Conservation (phyloP, 352 stramenopile species). For the Globisporangium alternatum region DNA sequence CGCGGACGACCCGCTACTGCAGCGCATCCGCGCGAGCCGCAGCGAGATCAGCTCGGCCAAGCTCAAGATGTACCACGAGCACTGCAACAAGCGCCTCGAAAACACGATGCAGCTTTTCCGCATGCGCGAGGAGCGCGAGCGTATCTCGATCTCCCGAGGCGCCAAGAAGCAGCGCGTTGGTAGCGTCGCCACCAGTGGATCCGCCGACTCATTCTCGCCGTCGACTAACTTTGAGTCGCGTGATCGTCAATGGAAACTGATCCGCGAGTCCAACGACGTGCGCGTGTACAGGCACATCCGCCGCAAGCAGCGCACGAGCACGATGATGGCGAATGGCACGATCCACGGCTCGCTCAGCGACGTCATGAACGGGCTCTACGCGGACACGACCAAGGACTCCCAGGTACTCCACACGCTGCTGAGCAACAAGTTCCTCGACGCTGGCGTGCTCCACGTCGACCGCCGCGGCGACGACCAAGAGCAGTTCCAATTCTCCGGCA, state of each 20-base stretch:
- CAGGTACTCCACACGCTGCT: conserved; percentile 62
- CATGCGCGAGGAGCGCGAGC: conserved; percentile 43
- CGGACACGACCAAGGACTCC: conserved; percentile 64
- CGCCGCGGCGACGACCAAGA: conserved; percentile 49
- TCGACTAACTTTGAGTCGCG: conserved; percentile 11
- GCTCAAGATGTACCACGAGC: conserved; percentile 47
- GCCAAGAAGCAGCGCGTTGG: conserved; percentile 21
- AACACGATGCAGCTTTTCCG: conserved; percentile 41
- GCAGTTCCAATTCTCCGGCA: conserved; percentile 73
- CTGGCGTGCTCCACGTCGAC: conserved; percentile 68
- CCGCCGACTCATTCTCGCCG: background rate
- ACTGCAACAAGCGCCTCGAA: conserved; percentile 42
- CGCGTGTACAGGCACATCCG: conserved; percentile 49
- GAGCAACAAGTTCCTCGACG: conserved; percentile 50
- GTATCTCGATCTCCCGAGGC: conserved; percentile 17
- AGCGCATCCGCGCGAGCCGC: conserved; percentile 18
- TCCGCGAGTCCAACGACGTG: conserved; percentile 59
- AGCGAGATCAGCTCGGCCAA: conserved; percentile 39
- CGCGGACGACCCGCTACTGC: conserved; percentile 12
- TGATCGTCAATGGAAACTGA: conserved; percentile 60
- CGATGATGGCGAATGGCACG: conserved; percentile 58
- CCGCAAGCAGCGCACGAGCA: conserved; percentile 39
- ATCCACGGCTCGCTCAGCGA: conserved; percentile 61
- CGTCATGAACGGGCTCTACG: conserved; percentile 78
- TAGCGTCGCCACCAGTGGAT: background rate